Evolutionary conservation across 2,329 filamentous ascomycete species (phyloP), one percentile per base, ranked within the genome.

Genomic region (Rhynchosporium secalis): DNA sequence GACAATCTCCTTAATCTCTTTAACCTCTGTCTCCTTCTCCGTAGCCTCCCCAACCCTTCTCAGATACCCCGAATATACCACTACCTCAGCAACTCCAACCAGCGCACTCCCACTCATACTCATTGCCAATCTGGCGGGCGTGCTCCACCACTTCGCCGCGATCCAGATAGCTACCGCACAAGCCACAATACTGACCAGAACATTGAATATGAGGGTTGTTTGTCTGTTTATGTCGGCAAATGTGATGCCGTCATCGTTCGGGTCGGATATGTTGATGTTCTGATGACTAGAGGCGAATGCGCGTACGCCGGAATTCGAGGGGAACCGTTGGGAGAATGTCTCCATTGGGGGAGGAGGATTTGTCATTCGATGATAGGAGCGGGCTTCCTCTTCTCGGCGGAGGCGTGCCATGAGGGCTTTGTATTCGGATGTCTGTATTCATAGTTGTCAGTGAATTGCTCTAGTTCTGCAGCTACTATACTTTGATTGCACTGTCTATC

Each of bases 361-460:
- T 56, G 89, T 78, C 87, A 98, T 92, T 72, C 88, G 86, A 68
- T 91, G 84, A 79, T 98, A 99, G 58, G 86, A 83, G 65, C 89
- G 86, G 68, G 87, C 84, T 79, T 98, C 93, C 77, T 94, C 89
- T 71, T 95, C 87, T 64, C 83, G 86, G 66, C 92, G 91, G 26
- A 99, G 85, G 15, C 88, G 86, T 29, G 87, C 86, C 92, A 98
- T 98, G 1, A 96, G 80, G 6, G 88, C 89, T 75, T 91, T 90
- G 78, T 94, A 98, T 77, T 96, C 89, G 7, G 86, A 79, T 0
- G 88, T 89, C 86, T 96, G 36, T 5, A 28, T 38, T 40, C 31
- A 51, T 26, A 6, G 38, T 9, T 26, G 33, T 61, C 58, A 62
- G 57, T 43, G 20, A 40, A n/a, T 9, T 41, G 10, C 40, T 40